Evolutionary conservation across 1,139 yeast species (phyloP).

Genomic region (Tardiomyces digboiensis): DNA sequence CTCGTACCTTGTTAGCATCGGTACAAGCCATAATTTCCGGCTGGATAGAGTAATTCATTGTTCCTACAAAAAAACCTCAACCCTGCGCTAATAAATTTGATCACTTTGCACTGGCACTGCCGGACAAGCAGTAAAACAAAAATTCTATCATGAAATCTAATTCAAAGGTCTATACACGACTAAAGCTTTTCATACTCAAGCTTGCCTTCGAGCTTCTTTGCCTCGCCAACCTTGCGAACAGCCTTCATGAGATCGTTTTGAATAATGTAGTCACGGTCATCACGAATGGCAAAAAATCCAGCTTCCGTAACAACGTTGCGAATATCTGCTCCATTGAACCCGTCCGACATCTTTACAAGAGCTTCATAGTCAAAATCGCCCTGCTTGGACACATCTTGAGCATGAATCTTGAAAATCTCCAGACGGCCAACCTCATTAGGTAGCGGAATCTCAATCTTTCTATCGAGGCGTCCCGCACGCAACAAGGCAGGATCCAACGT

Average conservation of each 20-base stretch:
- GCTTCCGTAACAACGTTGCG: conserved; percentile 99
- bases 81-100: no score
- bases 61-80: no score
- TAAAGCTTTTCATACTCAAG: conserved; percentile 86
- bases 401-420: conserved; percentile 92
- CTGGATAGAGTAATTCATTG: no score
- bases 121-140: no score
- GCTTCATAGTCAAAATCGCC: conserved; percentile 99
- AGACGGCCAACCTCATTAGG: conserved; percentile 97
- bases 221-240: conserved; percentile 93
- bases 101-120: no score
- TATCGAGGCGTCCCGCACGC: conserved; percentile 97
- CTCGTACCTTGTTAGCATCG: no score
- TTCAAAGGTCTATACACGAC: no score
- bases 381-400: conserved; percentile 73
- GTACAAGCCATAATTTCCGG: no score
- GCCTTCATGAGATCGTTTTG: conserved; percentile 98
- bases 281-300: conserved; percentile 96
- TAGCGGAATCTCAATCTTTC: conserved; percentile 92
- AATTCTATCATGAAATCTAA: no score
- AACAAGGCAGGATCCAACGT: conserved; percentile 97
- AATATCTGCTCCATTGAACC: conserved; percentile 98
- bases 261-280: conserved; percentile 88
- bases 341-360: conserved; percentile 96
- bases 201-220: conserved; percentile 95